Base-by-base conservation (phyloP, 208 protist species). In the Acanthamoeba royreba region DNA sequence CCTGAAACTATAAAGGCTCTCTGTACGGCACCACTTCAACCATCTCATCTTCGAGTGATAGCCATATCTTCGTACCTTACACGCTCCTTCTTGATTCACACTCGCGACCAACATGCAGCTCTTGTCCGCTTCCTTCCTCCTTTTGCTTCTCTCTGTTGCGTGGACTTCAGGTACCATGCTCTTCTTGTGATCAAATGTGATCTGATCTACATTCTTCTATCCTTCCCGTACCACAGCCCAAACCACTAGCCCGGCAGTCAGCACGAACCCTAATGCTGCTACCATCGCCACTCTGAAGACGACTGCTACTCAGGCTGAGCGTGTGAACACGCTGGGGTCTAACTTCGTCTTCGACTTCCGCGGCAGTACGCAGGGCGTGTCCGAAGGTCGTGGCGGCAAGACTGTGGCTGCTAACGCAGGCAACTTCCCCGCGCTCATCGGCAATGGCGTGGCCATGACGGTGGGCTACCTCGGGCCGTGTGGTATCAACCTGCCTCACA, bases 401-500 rank as follows among this genome's bases (percentile, higher is more conserved):
- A 90, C 83, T 0, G 83, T 90, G 38, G 83, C 83, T 1, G 83
- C 83, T 11, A 28, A 66, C 2, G 46, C 83, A 25, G 13, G 52
- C 1, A 90, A 13, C 49, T 90, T 90, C 49, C 83, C 83, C 7
- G 83, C 83, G 2, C 52, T 90, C 46, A 69, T 90, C 53, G 83
- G 83, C 28, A 90, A 90, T 33, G 83, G 83, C 33, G 49, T 90
- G 4, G 83, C 83, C 31, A 90, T 90, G 83, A 90, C 83, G 19
- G 83, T 90, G 17, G 83, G 83, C 25, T 90, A 90, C 28, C 46
- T 90, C 1, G 49, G 49, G 2, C 83, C 83, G 2, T 90, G 83
- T 43, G 83, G 83, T 15, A 66, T 90, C 83, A 90, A 90, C 83
- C 83, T 90, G 46, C 83, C 83, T 9, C 83, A 90, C 49, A 90